phyloP scores from a whole-genome alignment of 305 asterid genomes.

The Ajuga reptans region DNA sequence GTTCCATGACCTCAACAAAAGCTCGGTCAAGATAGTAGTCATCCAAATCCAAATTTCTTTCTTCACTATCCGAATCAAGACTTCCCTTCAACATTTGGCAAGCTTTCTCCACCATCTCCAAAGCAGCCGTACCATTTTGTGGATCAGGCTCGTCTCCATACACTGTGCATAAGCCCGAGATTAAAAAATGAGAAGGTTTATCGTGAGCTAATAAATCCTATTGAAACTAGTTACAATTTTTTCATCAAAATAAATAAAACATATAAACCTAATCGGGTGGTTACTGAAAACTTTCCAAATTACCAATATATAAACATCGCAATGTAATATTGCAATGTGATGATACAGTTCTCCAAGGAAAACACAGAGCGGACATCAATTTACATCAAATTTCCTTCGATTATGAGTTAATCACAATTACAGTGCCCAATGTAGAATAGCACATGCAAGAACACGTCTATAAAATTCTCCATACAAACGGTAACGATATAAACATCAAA shows the following conservation, averaged over 20 bases:
- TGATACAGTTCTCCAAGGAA: not conserved
- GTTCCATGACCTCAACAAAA: conserved; percentile 8
- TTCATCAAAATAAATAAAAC: no score
- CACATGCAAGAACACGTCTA: not conserved
- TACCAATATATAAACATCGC: not conserved
- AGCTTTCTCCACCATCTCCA: not conserved
- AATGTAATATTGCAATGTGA: not conserved
- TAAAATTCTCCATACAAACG: not conserved
- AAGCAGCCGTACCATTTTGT: not conserved
- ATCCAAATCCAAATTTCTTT: conserved; percentile 3
- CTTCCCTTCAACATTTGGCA: not conserved
- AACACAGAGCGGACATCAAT: not conserved
- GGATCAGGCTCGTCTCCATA: not conserved
- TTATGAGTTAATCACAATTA: not conserved
- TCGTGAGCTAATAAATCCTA: not conserved
- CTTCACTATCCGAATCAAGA: conserved; percentile 10
- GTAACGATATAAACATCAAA: not conserved
- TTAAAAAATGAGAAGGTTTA: not conserved
- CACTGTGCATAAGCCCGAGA: not conserved
- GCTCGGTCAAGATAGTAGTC: not conserved
- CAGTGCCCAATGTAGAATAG: not conserved
- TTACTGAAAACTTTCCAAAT: not conserved
- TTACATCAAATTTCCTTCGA: not conserved
- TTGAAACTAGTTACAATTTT: not conserved
- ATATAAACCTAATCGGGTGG: not conserved